Conservation (phyloP, 805 yeast genomes). For the Ogataea thermomethanolica region DNA sequence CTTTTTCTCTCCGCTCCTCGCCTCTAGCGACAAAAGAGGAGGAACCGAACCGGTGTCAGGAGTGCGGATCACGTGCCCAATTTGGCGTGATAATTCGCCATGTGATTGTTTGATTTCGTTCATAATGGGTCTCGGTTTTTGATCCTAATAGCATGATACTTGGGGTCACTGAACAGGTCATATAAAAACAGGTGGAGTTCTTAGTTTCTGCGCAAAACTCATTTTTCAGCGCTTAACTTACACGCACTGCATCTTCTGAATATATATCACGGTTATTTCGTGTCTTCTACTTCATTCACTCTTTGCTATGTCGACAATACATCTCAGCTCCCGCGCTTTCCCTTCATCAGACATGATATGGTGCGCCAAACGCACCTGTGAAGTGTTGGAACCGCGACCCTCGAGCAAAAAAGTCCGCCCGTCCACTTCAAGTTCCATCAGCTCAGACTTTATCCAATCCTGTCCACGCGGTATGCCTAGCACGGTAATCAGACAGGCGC, state of each 20-base stretch:
- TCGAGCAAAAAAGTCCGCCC: conserved; percentile 7
- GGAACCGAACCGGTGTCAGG: too few relatives aligned
- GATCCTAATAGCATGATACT: not conserved
- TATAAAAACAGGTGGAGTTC: not conserved
- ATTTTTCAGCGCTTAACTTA: not conserved
- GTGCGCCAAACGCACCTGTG: conserved; percentile 4
- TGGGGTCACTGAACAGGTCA: not conserved
- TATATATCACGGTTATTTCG: conserved; percentile 2
- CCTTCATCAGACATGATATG: not conserved
- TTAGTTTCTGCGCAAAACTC: not conserved
- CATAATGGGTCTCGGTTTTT: not conserved
- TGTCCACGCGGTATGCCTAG: conserved; percentile 11
- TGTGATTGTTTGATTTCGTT: not conserved
- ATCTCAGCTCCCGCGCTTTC: conserved; percentile 3
- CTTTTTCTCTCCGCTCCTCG: not conserved
- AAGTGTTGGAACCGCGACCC: not conserved
- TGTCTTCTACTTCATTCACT: not conserved
- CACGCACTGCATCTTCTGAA: conserved; percentile 2
- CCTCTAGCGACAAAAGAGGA: too few relatives aligned
- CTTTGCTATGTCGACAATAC: conserved; percentile 5
- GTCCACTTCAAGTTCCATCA: conserved; percentile 4
- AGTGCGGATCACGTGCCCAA: not conserved
- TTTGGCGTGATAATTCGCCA: not conserved
- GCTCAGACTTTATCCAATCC: conserved; percentile 4
- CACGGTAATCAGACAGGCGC: conserved; percentile 21